These are phyloP conservation scores for Epichloe sylvatica DNA, from an alignment of 2,329 filamentous ascomycete genomes.

Conservation along the genomic window DNA sequence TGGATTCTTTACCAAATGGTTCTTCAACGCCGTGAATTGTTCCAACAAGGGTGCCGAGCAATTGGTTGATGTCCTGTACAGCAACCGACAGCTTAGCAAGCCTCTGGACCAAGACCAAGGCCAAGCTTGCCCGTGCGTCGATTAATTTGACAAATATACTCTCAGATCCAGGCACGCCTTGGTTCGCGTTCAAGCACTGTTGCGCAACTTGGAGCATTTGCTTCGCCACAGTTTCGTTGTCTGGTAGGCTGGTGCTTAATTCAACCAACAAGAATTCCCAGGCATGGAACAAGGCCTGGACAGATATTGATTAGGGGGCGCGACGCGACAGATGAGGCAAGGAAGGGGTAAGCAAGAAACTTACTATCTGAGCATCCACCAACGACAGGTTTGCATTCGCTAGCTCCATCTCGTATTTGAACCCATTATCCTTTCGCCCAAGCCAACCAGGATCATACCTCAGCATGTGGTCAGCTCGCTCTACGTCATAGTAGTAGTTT, in stretches of 20 bases:
- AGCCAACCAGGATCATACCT: constrained; percentile 66
- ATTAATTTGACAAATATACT: constrained; percentile 70
- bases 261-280: constrained; percentile 85
- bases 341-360: constrained; percentile 19
- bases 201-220: constrained; percentile 62
- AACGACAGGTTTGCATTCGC: constrained; percentile 86
- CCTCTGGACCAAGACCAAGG: constrained; percentile 68
- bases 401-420: constrained; percentile 65
- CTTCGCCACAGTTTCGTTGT: constrained; percentile 42
- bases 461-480: constrained; percentile 62
- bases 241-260: constrained; percentile 52
- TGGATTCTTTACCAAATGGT: constrained; percentile 36
- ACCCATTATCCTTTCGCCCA: constrained; percentile 55
- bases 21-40: constrained; percentile 41
- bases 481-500: constrained; percentile 73
- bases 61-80: constrained; percentile 35
- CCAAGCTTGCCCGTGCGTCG: constrained; percentile 63
- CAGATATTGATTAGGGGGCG: neutral
- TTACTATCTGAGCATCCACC: constrained; percentile 79
- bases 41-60: constrained; percentile 36
- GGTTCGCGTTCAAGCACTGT: constrained; percentile 68
- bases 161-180: constrained; percentile 56
- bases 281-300: constrained; percentile 63
- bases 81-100: constrained; percentile 47
- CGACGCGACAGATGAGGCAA: neutral